Conservation (phyloP, 257 asterid species). For the Mitragyna speciosa region DNA sequence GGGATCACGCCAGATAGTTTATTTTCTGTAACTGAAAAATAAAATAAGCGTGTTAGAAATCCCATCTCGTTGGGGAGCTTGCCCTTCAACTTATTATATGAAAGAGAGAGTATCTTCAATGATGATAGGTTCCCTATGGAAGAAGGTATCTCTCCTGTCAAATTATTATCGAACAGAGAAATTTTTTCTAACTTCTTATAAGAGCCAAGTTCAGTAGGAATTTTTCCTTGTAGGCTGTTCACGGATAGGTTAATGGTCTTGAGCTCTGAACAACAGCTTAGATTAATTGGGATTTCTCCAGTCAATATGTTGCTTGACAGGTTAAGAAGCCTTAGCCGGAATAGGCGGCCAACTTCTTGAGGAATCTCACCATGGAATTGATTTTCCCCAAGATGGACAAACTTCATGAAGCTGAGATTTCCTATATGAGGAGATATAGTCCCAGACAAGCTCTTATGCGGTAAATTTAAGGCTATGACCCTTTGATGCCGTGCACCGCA, state of each 20-base stretch:
- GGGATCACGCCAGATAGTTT: constrained; percentile 26
- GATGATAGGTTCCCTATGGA: constrained; percentile 30
- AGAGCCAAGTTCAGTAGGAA: constrained; percentile 28
- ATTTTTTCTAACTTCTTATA: constrained; percentile 22
- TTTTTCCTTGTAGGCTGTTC: constrained; percentile 23
- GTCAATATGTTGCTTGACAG: constrained; percentile 22
- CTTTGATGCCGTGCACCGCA: constrained; percentile 23
- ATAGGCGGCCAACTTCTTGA: constrained; percentile 26
- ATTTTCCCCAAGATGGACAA: constrained; percentile 22
- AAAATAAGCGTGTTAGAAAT: constrained; percentile 13
- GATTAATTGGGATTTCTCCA: constrained; percentile 35
- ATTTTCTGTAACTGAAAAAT: constrained; percentile 11
- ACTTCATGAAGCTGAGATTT: constrained; percentile 31
- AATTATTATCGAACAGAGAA: constrained; percentile 13
- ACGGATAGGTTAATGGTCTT: constrained; percentile 21
- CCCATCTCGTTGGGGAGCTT: constrained; percentile 29
- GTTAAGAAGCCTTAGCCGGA: constrained; percentile 8
- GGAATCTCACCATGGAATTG: constrained; percentile 32
- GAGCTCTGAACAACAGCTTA: constrained; percentile 22
- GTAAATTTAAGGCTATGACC: constrained; percentile 23
- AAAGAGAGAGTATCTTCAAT: constrained; percentile 9
- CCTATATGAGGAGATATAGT: constrained; percentile 37
- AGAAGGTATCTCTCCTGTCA: constrained; percentile 29
- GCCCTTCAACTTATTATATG: constrained; percentile 21
- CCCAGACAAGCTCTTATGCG: constrained; percentile 25